Conservation (phyloP, 495 filamentous ascomycete genomes). For the Podospora australis region DNA sequence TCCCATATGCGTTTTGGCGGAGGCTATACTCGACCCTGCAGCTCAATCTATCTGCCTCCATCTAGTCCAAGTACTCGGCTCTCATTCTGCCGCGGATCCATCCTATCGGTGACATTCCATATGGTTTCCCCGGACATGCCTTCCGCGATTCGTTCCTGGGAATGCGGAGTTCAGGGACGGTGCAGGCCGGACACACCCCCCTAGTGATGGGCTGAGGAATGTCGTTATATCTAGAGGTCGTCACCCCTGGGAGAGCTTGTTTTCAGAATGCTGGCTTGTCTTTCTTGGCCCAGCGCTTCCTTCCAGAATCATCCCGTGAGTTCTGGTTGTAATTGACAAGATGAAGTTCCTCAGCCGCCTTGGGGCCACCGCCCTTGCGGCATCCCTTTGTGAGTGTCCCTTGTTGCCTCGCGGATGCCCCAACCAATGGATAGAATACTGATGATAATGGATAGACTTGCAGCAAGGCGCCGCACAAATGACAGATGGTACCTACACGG, state of each 20-base stretch:
- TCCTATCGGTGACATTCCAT: slow-evolving; percentile 27
- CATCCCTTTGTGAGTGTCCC: slow-evolving; percentile 23
- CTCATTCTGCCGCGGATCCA: slow-evolving; percentile 25
- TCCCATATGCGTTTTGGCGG: slow-evolving; percentile 19
- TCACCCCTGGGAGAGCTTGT: background rate
- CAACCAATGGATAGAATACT: background rate
- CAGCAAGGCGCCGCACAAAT: slow-evolving; percentile 23
- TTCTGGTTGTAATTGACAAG: slow-evolving; percentile 14
- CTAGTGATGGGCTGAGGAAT: background rate
- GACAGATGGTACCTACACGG: slow-evolving; percentile 27
- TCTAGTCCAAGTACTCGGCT: slow-evolving; percentile 13
- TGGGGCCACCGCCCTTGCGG: slow-evolving; percentile 23
- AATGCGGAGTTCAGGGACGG: slow-evolving; percentile 19
- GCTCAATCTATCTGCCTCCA: slow-evolving; percentile 22
- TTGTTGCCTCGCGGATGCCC: background rate
- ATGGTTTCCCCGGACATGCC: slow-evolving; percentile 18
- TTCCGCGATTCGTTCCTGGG: slow-evolving; percentile 22
- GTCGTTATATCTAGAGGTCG: slow-evolving; percentile 12
- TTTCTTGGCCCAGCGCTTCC: slow-evolving; percentile 15
- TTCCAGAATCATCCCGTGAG: slow-evolving; percentile 7
- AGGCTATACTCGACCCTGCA: slow-evolving; percentile 27
- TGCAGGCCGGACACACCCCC: background rate
- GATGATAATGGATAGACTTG: slow-evolving; percentile 17
- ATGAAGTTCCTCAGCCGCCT: slow-evolving; percentile 27
- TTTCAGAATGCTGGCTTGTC: slow-evolving; percentile 8